phyloP scores from a whole-genome alignment of 2,329 filamentous ascomycete genomes.

The Penicillium glabrum region DNA sequence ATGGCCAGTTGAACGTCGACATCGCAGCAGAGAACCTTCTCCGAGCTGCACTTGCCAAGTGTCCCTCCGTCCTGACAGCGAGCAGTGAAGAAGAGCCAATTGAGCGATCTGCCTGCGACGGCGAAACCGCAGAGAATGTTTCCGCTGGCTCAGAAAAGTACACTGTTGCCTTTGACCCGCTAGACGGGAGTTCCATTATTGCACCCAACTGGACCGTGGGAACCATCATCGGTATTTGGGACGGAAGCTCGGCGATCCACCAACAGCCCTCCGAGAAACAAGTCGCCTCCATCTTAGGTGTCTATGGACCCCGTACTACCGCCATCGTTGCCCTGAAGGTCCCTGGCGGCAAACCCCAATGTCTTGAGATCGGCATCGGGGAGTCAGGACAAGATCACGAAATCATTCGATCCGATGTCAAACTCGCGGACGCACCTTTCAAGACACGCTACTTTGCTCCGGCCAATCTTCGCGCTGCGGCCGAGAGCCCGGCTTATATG shows the following conservation, averaged over 20 bases:
- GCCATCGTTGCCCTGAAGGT: slow-evolving; percentile 4
- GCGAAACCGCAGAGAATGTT: not conserved
- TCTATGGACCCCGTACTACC: slow-evolving; percentile 5
- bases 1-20: slow-evolving; percentile 11
- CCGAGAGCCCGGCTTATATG: slow-evolving; percentile 3
- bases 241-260: slow-evolving; percentile 1
- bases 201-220: slow-evolving; percentile 9
- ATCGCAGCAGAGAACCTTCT: slow-evolving; percentile 7
- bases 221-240: slow-evolving; percentile 8
- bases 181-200: slow-evolving; percentile 9
- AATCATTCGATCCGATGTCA: slow-evolving; percentile 1
- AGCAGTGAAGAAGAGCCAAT: slow-evolving; percentile 10
- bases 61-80: slow-evolving; percentile 4
- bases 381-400: not conserved
- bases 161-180: slow-evolving; percentile 8
- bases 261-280: slow-evolving; percentile 1
- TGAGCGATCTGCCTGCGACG: not conserved
- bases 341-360: not conserved
- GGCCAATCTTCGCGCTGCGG: slow-evolving; percentile 4
- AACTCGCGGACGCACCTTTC: slow-evolving; percentile 2
- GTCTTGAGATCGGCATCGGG: slow-evolving; percentile 4
- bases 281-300: slow-evolving; percentile 5
- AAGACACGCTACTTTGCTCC: slow-evolving; percentile 8
- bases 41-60: slow-evolving; percentile 2
- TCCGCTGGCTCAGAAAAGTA: not conserved